Base-by-base conservation (phyloP, 75 land plant genomes). In the Pseudotsuga menziesii region DNA sequence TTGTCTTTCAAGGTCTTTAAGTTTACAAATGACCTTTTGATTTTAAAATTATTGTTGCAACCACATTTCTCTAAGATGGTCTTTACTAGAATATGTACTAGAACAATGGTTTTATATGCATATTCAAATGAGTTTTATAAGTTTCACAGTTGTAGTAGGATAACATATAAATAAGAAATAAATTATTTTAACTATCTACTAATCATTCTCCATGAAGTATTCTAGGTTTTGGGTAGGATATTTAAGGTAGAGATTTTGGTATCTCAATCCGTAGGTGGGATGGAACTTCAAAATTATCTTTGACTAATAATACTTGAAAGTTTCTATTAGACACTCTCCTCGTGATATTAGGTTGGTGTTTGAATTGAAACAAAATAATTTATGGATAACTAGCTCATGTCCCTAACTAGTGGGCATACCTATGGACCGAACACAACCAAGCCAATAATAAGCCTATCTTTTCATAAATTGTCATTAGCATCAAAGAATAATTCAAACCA, bases 401-500 rank as follows among this genome's bases (percentile, higher is more conserved):
- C 22, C 52, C 72, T 69, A 19, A n/a, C 72, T 20, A 52, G 72
- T 14, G 72, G 44, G 20, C 72, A 69, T 44, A 69, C n/a, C 41
- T 69, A 39, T 39, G 48, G 72, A 69, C 22, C 19, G 72, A 69
- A 41, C 39, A 41, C 72, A 41, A 39, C 56, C 16, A 75, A 78
- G 56, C 76, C 88, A 41, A 83, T 61, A 44, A 86, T 90, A 78
- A 77, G 80, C 66, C 56, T 78, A 35, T 61, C 83, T 35, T 29
- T 72, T 56, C 83, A 81, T 22, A 89, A 83, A 77, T 61, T 86
- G 63, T 77, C 71, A 32, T 32, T 85, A 44, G 66, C 69, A 55
- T 89, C 91, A 58, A 89, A 85, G 56, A 79, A 61, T 75, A 29
- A 56, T 36, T 82, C 91, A 70, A 93, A 94, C 56, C 86, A 84